These are phyloP conservation scores for Phialemoniopsis sp. DNA, from an alignment of 2,329 filamentous ascomycete species.

Conservation along the genomic window DNA sequence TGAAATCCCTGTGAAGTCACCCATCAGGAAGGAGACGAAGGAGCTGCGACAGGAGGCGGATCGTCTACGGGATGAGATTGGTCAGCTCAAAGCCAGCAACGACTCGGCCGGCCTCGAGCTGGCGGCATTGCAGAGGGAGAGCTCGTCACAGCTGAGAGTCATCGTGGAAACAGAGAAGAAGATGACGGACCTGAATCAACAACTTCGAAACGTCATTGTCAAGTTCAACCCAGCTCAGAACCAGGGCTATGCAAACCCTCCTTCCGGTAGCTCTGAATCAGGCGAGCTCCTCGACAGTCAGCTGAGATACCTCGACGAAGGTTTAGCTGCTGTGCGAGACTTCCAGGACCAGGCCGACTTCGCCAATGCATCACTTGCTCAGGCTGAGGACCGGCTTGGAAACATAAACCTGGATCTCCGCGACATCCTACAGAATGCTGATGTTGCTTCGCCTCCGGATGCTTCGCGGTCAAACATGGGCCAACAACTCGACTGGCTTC, in stretches of 20 bases:
- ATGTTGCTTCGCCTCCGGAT: conserved; percentile 54
- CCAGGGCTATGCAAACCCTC: conserved; percentile 37
- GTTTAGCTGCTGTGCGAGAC: conserved; percentile 54
- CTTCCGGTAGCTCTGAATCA: conserved; percentile 32
- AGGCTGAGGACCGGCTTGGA: conserved; percentile 51
- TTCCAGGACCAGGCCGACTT: conserved; percentile 18
- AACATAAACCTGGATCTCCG: conserved; percentile 62
- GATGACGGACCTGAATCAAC: conserved; percentile 63
- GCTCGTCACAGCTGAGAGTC: conserved; percentile 36
- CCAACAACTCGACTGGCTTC: conserved; percentile 66
- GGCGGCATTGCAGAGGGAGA: conserved; percentile 27
- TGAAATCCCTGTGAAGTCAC: conserved; percentile 57
- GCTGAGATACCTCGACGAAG: conserved; percentile 67
- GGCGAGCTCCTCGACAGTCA: conserved; percentile 49
- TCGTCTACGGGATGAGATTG: conserved; percentile 21
- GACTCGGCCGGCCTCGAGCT: conserved; percentile 28
- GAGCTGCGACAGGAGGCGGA: conserved; percentile 42
- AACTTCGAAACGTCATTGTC: conserved; percentile 63
- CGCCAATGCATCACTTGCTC: conserved; percentile 20
- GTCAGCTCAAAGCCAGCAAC: conserved; percentile 22
- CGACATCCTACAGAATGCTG: conserved; percentile 46
- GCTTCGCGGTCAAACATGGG: conserved; percentile 53
- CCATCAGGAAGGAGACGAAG: conserved; percentile 47
- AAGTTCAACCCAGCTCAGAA: conserved; percentile 55
- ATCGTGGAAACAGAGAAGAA: conserved; percentile 61